Evolutionary conservation across 257 asterid genomes (phyloP).

Genomic region (Solanum gandarillasii): DNA sequence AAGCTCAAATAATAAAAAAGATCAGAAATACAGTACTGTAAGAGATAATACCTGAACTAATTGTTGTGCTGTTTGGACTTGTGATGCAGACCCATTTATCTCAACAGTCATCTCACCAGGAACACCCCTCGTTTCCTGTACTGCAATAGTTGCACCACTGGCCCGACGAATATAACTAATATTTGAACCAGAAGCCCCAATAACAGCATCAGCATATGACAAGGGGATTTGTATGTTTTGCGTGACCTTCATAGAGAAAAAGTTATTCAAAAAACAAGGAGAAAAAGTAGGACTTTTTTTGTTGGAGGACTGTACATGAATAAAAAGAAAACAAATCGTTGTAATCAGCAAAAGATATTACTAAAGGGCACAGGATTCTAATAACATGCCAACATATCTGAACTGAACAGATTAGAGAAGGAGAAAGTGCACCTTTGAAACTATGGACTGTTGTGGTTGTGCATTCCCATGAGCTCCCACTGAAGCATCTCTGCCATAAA

Average conservation of each 20-base stretch:
- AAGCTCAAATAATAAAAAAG: not conserved
- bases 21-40: not conserved
- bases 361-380: not conserved
- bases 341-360: not conserved
- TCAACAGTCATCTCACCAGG: conserved; percentile 97
- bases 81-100: conserved; percentile 77
- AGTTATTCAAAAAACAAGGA: not conserved
- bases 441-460: conserved; percentile 60
- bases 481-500: conserved; percentile 49
- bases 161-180: conserved; percentile 88
- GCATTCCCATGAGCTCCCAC: conserved; percentile 38
- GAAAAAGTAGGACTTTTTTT: not conserved
- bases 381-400: not conserved
- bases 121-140: conserved; percentile 73
- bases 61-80: conserved; percentile 87
- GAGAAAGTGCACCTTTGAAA: conserved; percentile 43
- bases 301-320: not conserved
- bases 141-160: conserved; percentile 84
- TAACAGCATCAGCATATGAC: conserved; percentile 76
- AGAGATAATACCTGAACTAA: conserved; percentile 61
- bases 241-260: conserved; percentile 36
- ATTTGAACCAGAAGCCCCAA: conserved; percentile 75
- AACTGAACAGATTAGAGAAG: not conserved
- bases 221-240: conserved; percentile 80
- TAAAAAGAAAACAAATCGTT: not conserved